Evolutionary conservation across 345 rosid genomes (phyloP).

Genomic region (Eucalyptus sp.): DNA sequence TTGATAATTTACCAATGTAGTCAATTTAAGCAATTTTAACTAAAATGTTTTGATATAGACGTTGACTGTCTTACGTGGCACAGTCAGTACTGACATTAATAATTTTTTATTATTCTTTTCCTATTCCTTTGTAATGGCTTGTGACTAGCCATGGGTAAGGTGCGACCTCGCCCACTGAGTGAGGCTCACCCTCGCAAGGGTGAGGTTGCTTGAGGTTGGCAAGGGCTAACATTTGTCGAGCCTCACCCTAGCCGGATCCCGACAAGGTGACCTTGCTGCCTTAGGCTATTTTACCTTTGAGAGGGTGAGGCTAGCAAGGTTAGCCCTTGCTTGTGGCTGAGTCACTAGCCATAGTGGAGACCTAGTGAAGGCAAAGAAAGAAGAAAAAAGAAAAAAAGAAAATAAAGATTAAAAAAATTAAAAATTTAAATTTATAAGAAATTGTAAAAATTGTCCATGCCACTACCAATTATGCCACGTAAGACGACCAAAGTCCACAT

Average conservation of each 20-base stretch:
- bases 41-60: fast-evolving
- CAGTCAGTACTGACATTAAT: fast-evolving
- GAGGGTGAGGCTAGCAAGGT: not conserved
- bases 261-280: not conserved
- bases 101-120: not conserved
- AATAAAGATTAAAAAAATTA: no score
- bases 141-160: not conserved
- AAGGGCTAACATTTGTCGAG: not conserved
- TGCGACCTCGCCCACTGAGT: not conserved
- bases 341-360: not conserved
- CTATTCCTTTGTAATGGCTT: not conserved
- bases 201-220: not conserved
- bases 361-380: no score
- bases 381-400: no score
- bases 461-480: fast-evolving
- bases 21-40: not conserved
- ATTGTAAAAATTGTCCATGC: no score
- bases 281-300: not conserved
- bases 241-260: not conserved
- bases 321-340: not conserved
- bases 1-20: no score
- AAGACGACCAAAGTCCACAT: not conserved
- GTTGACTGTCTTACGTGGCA: fast-evolving
- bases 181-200: not conserved
- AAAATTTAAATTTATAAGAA: no score